These are phyloP conservation scores for Allomyces javanicus DNA, from an alignment of 192 early-diverging fungal genomes.

Conservation along the genomic window DNA sequence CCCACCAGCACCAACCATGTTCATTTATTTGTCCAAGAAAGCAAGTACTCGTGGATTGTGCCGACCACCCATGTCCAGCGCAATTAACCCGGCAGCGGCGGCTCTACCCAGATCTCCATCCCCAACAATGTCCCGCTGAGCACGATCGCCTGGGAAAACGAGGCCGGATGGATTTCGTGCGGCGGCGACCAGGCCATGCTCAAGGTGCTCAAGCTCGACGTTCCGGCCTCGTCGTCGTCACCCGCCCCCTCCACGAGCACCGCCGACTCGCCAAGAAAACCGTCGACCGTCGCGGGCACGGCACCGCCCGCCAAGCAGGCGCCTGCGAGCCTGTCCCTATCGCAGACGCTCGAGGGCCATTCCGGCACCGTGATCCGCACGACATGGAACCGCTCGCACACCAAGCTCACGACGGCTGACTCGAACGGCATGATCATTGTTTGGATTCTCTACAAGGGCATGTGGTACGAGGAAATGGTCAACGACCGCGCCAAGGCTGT, in stretches of 20 bases:
- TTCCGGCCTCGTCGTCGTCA: conserved; percentile 1
- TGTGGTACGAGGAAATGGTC: conserved; percentile 50
- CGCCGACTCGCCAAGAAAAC: conserved; percentile 1
- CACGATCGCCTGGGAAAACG: conserved; percentile 37
- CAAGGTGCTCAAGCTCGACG: conserved; percentile 38
- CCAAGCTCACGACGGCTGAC: conserved; percentile 38
- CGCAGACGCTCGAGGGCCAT: conserved; percentile 40
- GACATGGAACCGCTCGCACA: conserved; percentile 33
- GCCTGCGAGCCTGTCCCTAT: conserved; percentile 33
- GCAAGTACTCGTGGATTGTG: not conserved
- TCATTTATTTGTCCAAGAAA: not conserved
- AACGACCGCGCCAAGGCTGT: conserved; percentile 41
- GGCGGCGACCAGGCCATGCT: conserved; percentile 38
- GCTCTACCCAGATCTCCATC: conserved; percentile 26
- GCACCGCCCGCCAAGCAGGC: not conserved
- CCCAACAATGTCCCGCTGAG: conserved; percentile 30
- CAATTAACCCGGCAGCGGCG: not conserved
- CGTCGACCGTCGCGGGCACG: conserved; percentile 1
- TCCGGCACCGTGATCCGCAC: conserved; percentile 24
- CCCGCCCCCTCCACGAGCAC: not conserved
- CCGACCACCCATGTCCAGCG: not conserved
- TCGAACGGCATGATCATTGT: conserved; percentile 39
- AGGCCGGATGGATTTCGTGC: conserved; percentile 41
- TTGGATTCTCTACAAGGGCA: conserved; percentile 43
- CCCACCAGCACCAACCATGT: not conserved